Percentiles rank a stretch among this genome's conserved stretches.
These are phyloP conservation scores for Candida silvicultrix DNA, from an alignment of 805 yeast genomes.

Conservation along the genomic window DNA sequence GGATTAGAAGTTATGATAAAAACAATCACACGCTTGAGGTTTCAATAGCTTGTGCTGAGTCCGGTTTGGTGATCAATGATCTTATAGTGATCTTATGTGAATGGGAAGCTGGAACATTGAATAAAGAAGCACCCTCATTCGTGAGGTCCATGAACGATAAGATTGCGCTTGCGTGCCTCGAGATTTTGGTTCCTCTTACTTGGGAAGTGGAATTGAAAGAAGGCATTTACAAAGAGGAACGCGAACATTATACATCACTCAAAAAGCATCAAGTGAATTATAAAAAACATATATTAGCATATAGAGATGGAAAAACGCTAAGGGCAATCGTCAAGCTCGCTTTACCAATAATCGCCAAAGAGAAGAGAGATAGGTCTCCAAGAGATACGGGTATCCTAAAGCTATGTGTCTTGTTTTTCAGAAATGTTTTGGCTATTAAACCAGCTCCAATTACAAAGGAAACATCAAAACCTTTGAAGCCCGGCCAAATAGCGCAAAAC, in stretches of 20 bases:
- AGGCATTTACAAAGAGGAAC: conserved; percentile 41
- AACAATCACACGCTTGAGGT: conserved; percentile 66
- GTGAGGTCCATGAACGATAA: conserved; percentile 37
- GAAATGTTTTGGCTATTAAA: conserved; percentile 75
- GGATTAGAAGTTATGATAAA: conserved; percentile 85
- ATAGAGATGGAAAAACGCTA: conserved; percentile 54
- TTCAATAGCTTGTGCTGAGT: conserved; percentile 81
- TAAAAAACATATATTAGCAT: conserved; percentile 59
- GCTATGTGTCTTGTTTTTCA: conserved; percentile 63
- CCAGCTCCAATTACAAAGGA: conserved; percentile 54
- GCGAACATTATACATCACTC: conserved; percentile 49
- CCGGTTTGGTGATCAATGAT: conserved; percentile 68
- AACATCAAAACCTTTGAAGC: conserved; percentile 30
- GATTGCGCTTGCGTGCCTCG: conserved; percentile 67
- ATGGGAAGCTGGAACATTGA: conserved; percentile 47
- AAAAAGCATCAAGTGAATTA: conserved; percentile 64
- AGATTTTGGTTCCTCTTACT: conserved; percentile 74
- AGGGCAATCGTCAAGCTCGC: conserved; percentile 67
- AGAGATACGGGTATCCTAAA: conserved; percentile 70
- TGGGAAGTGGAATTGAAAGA: conserved; percentile 77
- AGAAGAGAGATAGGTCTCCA: conserved; percentile 50
- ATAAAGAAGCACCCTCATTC: not conserved
- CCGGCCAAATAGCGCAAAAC: conserved; percentile 22
- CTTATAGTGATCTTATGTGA: conserved; percentile 65
- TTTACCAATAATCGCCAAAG: conserved; percentile 48